phyloP scores from a whole-genome alignment of 768 basidiomycete species.

The Leccinum rimulosum region DNA sequence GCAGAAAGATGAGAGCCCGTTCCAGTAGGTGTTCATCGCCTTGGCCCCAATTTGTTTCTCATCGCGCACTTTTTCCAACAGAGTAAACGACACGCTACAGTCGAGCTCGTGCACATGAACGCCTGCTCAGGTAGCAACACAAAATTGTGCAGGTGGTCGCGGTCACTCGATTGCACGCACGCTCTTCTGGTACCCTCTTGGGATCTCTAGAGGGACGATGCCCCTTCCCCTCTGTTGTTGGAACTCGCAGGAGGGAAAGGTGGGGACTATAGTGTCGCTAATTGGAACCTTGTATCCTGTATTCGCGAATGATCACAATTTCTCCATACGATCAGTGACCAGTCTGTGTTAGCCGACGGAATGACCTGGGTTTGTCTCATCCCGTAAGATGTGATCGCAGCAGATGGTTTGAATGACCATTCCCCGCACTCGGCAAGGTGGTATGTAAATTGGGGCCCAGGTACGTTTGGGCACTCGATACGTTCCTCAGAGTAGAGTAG shows the following conservation, averaged over 20 bases:
- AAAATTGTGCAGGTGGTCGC: conserved; percentile 14
- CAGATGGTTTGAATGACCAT: neutral
- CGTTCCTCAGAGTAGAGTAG: neutral
- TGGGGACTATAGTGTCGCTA: conserved; percentile 25
- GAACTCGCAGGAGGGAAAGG: conserved; percentile 20
- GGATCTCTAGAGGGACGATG: conserved; percentile 20
- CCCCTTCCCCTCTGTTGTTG: conserved; percentile 21
- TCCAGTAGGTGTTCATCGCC: conserved; percentile 62
- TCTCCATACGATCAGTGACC: neutral
- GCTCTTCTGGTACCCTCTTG: conserved; percentile 25
- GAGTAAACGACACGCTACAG: conserved; percentile 35
- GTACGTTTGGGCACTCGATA: neutral
- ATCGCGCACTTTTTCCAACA: conserved; percentile 15
- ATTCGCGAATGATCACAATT: conserved; percentile 16
- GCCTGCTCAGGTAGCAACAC: conserved; percentile 14
- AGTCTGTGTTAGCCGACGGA: neutral
- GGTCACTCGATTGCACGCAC: conserved; percentile 23
- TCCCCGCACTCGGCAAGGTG: too few relatives aligned
- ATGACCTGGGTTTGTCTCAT: too few relatives aligned
- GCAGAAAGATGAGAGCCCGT: conserved; percentile 95
- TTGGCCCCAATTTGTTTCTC: neutral
- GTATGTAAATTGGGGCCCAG: neutral
- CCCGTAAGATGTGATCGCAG: neutral
- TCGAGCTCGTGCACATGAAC: conserved; percentile 28
- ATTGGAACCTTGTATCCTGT: conserved; percentile 24